Base-by-base conservation (phyloP, 257 asterid species). In the Nicotiana otophora region DNA sequence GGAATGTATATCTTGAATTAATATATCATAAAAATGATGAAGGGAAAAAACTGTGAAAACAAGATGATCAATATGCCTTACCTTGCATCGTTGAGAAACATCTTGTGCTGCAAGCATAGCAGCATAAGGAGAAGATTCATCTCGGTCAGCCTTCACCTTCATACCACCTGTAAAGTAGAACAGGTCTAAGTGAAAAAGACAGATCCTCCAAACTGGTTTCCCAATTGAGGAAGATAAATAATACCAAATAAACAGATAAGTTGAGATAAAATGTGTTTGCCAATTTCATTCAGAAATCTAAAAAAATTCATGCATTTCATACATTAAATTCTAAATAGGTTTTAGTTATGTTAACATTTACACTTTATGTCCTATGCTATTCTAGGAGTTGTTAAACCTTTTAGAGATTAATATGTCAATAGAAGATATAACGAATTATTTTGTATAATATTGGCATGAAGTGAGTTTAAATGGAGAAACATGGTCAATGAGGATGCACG, bases 41-140 rank as follows among this genome's bases (percentile, higher is more conserved):
- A 68, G 5, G 53, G 15, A 36, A 36, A 5, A 3, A 42, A 20
- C 19, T 20, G 34, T 7, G 1, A 20, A 12, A 42, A 3, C 58
- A 20, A 28, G 26, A 34, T 42, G 58, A 42, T 10, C 34, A 26
- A 51, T 74, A 26, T 15, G 1, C 51, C 8, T 26, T 7, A 94
- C 97, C 98, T 95, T 95, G 98, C 98, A 95, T 89, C 98, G 87
- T 77, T 86, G 91, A 48, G 98, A 85, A 64, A 94, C 92, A 84
- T 94, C 98, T 82, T 93, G 98, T 19, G 98, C 97, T 12, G 97
- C 98, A 93, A 94, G 97, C 98, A 94, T 94, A 86, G 98, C 98
- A 2, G 97, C 98, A 82, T 94, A 94, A 2, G 98, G 98, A 80
- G 98, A 95, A 31, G 98, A 95, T 78, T 95, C 98, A 87, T 95